Evolutionary conservation across 129 eudicot genomes (phyloP), one percentile per base, ranked within the genome.

Genomic region (Flaveria sonorensis): DNA sequence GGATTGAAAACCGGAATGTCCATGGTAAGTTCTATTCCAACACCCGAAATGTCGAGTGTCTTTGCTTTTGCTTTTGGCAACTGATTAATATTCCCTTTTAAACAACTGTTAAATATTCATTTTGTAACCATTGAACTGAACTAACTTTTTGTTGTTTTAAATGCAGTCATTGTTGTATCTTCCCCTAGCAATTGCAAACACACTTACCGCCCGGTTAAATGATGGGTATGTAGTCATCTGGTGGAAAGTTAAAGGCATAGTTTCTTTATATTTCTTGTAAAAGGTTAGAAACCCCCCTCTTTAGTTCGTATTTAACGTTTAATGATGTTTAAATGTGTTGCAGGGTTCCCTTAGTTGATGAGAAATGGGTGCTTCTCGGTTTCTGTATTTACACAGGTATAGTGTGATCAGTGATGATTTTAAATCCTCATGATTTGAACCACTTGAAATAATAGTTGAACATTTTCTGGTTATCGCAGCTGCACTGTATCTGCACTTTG

Each of bases 1-100:
- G 99, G 99, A 80, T 80, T 95, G 86, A 95, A 95, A 86, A 95
- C 99, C 52, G 87, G 82, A 67, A 95, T 95, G 99, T 95, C 90
- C 70, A 83, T 92, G 92, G 99, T 95, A 89, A 24, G 93, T 51
- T 81, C 43, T 59, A 48, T 40, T 57, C 30, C 21, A 66, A 51
- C 26, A 39, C 46, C 77, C 40, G 42, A 42, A 20, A 53, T 9
- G 7, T 53, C 7, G 60, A 53, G 60, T n/a, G 36, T n/a, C 10
- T 0, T n/a, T 53, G 11, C 1, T 5, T 53, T 53, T 53, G 60
- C 60, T 53, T n/a, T 18, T 53, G 23, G 2, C 24, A 53, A n/a
- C 7, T 15, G 36, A 21, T 21, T 59, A 23, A 59, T 59, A 59
- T 10, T 1, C 32, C 6, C 15, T 62, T 13, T 12, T 6, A 50